phyloP scores from a whole-genome alignment of 176 grass and related monocot genomes.

The Triticum timopheevii region DNA sequence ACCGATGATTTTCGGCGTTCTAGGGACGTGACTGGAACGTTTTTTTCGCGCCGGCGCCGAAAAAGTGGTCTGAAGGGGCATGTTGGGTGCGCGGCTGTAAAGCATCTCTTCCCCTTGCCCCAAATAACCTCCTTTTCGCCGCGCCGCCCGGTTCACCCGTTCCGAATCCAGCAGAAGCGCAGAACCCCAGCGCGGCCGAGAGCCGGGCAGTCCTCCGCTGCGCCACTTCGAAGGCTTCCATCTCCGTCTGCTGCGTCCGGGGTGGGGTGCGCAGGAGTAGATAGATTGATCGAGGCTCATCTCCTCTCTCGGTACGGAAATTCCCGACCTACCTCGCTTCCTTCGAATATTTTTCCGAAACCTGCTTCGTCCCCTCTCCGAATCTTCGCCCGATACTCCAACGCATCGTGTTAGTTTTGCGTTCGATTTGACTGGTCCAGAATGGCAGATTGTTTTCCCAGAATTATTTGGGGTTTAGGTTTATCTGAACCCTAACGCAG shows the following conservation, averaged over 20 bases:
- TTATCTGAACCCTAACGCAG: slow-evolving; percentile 2
- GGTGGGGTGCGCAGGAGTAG: background rate
- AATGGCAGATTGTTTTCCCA: background rate
- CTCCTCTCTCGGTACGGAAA: background rate
- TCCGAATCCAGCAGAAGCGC: background rate
- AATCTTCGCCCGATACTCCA: background rate
- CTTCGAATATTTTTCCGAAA: background rate
- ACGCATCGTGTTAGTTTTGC: background rate
- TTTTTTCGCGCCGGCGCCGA: too few relatives aligned
- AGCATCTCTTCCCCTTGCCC: background rate
- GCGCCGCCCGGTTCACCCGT: background rate
- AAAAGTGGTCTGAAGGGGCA: too few relatives aligned
- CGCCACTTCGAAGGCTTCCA: background rate
- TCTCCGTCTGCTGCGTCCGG: background rate
- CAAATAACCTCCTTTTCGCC: background rate
- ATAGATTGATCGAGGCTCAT: background rate
- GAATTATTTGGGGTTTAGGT: background rate
- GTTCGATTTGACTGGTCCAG: background rate
- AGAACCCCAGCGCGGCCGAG: background rate
- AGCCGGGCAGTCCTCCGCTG: background rate
- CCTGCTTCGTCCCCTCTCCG: background rate
- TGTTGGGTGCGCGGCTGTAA: too few relatives aligned
- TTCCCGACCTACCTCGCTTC: background rate
- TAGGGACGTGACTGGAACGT: rapidly evolving
- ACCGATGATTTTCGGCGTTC: too few relatives aligned